A percentile compares a stretch with the other conserved stretches of the same genome.
Evolutionary conservation across 2,329 filamentous ascomycete genomes (phyloP).

Genomic region (Apiospora malaysiana): DNA sequence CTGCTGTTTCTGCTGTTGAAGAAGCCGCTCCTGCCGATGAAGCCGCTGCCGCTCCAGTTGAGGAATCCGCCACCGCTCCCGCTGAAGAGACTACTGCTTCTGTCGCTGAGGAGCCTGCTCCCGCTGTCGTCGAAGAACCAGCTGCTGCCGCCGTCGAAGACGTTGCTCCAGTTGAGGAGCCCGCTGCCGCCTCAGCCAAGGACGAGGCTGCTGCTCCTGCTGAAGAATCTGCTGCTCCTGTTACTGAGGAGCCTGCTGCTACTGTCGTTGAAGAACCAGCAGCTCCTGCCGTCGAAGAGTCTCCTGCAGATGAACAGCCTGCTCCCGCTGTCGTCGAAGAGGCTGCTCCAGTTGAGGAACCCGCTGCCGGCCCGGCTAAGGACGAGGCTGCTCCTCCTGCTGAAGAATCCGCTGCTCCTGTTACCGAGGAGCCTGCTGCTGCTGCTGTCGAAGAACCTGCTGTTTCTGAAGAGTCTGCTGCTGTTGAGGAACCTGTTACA

Average conservation of each 20-base stretch:
- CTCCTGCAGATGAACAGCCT: not conserved
- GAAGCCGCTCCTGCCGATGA: conserved; percentile 24
- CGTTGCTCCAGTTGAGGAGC: not conserved
- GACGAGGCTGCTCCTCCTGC: conserved; percentile 21
- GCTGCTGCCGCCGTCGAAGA: conserved; percentile 20
- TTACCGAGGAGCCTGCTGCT: not conserved
- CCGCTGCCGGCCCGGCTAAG: not conserved
- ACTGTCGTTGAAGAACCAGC: no score
- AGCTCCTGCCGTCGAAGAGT: no score
- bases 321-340: not conserved
- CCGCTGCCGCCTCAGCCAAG: not conserved
- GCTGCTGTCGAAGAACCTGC: no score
- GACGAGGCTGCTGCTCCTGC: conserved; percentile 21
- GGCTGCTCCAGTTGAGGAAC: not conserved
- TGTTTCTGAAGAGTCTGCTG: no score
- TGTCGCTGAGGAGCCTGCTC: conserved; percentile 23
- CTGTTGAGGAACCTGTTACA: not conserved
- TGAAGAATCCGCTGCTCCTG: no score
- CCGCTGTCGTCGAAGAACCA: not conserved
- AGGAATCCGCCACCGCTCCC: conserved; percentile 20
- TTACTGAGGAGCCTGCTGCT: not conserved
- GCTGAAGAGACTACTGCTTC: conserved; percentile 19
- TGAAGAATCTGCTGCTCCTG: no score
- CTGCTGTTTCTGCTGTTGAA: conserved; percentile 23
- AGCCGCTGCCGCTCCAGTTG: conserved; percentile 15